Percentiles rank a stretch among this genome's conserved stretches.
These are phyloP conservation scores for Phytopythium ostracodes DNA, from an alignment of 352 stramenopile species.

Conservation along the genomic window DNA sequence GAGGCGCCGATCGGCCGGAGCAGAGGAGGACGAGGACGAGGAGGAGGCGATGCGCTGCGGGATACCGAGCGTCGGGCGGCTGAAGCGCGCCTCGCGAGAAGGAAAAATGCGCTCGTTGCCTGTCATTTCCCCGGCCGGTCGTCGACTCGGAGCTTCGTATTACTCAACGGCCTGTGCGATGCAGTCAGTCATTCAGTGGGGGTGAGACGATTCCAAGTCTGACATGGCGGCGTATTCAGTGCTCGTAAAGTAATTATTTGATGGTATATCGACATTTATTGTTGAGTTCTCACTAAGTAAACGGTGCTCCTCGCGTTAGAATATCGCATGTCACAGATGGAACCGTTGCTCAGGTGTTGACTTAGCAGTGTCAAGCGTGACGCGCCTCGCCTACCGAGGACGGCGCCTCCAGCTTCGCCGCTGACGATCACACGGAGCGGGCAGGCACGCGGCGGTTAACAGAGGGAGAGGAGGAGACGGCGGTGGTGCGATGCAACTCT, in stretches of 20 bases:
- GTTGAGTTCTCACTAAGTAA: neutral
- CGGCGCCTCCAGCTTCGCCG: too few relatives aligned
- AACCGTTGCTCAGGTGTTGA: neutral
- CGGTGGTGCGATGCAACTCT: neutral
- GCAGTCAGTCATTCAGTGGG: neutral
- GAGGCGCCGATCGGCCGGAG: neutral
- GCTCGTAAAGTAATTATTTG: neutral
- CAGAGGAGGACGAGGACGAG: neutral
- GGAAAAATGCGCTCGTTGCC: slow-evolving; percentile 17
- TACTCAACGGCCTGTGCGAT: too few relatives aligned
- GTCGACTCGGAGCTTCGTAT: slow-evolving; percentile 1
- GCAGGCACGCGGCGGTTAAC: neutral
- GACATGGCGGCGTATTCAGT: neutral
- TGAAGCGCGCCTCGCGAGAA: slow-evolving; percentile 11
- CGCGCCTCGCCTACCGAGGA: too few relatives aligned
- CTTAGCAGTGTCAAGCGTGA: neutral
- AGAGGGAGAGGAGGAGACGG: too few relatives aligned
- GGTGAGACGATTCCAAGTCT: slow-evolving; percentile 1
- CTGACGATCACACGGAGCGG: neutral
- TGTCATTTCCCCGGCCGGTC: slow-evolving; percentile 5
- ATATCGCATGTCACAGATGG: neutral
- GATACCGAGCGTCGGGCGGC: slow-evolving; percentile 9
- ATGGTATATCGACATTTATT: neutral
- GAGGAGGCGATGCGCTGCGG: neutral
- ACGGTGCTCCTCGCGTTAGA: neutral